Conservation (phyloP, 2,329 filamentous ascomycete species). For the Trichophyton simii region DNA sequence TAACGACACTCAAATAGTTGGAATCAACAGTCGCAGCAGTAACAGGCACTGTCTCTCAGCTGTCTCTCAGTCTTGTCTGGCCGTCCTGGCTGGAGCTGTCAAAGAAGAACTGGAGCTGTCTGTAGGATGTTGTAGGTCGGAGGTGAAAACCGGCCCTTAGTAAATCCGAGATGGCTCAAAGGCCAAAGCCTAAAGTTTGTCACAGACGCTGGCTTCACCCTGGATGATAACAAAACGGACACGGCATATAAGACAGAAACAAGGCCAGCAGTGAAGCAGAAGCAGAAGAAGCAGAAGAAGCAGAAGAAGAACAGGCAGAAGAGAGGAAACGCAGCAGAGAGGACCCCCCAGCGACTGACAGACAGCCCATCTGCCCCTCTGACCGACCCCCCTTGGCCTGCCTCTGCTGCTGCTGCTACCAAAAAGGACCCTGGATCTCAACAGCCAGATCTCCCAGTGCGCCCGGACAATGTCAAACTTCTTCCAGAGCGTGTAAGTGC, state of each 20-base stretch:
- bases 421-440: not conserved
- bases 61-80: too few relatives aligned
- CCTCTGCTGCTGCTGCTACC: not conserved
- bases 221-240: not conserved
- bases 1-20: too few relatives aligned
- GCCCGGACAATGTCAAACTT: conserved; percentile 34
- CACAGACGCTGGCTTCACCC: not conserved
- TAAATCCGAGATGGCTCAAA: not conserved
- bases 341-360: not conserved
- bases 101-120: not conserved
- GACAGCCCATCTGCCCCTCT: not conserved
- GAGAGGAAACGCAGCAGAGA: not conserved
- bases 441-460: not conserved
- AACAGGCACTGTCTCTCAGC: too few relatives aligned
- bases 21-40: too few relatives aligned
- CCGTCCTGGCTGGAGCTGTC: not conserved
- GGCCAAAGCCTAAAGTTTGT: not conserved
- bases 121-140: not conserved
- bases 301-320: not conserved
- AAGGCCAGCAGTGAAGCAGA: not conserved
- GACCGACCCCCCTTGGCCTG: not conserved
- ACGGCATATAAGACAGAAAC: not conserved
- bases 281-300: not conserved
- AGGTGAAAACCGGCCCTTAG: not conserved
- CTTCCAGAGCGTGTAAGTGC: conserved; percentile 39